Percentiles rank a stretch among this genome's conserved stretches.
Evolutionary conservation across 228 moss, liverwort and hornwort genomes (phyloP).

Genomic region (Sphagnum magellanicum): DNA sequence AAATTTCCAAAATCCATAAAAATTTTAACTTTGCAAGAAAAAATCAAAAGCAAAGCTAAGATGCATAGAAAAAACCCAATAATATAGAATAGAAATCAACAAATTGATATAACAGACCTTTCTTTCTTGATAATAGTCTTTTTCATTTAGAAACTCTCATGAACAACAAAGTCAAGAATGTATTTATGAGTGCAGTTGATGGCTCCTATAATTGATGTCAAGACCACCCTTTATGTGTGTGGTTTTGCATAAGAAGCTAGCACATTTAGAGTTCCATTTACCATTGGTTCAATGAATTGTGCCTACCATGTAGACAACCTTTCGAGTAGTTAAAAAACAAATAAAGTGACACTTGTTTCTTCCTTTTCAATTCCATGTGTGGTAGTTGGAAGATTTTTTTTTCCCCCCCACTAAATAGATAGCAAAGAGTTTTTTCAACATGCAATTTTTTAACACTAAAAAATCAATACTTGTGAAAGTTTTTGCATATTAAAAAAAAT

Average conservation of each 20-base stretch:
- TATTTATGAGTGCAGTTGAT: slow-evolving; percentile 21
- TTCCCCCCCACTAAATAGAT: background rate
- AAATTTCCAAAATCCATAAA: too few relatives aligned
- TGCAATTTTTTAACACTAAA: too few relatives aligned
- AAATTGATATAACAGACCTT: slow-evolving; percentile 15
- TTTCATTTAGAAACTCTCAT: slow-evolving; percentile 70
- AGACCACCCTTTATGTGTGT: slow-evolving; percentile 41
- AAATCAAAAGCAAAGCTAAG: too few relatives aligned
- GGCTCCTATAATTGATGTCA: slow-evolving; percentile 65
- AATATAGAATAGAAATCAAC: too few relatives aligned
- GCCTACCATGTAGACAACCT: slow-evolving; percentile 16
- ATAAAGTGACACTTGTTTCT: background rate
- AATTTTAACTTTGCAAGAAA: too few relatives aligned
- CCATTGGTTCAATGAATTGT: slow-evolving; percentile 51
- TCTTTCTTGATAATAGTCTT: slow-evolving; percentile 26
- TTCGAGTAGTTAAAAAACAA: background rate
- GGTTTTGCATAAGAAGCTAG: slow-evolving; percentile 27
- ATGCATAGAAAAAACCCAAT: too few relatives aligned
- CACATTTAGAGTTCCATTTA: slow-evolving; percentile 72
- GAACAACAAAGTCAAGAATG: slow-evolving; percentile 17
- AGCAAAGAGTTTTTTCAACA: background rate
- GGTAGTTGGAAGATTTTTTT: background rate
- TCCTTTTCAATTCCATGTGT: background rate
- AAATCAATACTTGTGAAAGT: background rate
- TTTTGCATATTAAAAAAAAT: background rate